Base-by-base conservation (phyloP, 1,139 yeast species). In the Taiozyma sp. region DNA sequence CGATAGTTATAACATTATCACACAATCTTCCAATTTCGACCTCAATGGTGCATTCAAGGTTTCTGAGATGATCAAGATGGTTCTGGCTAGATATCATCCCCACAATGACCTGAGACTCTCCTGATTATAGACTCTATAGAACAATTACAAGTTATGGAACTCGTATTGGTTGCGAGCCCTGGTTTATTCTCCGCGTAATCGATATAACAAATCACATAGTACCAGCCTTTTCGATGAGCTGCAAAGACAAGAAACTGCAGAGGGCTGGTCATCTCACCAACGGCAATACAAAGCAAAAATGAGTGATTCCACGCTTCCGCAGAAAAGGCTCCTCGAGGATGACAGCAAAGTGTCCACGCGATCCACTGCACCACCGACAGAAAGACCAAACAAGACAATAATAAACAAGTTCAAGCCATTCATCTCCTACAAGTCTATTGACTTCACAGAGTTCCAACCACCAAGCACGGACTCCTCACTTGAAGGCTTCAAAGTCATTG, bases 351-450 rank as follows among this genome's bases (percentile, higher is more conserved):
- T 24, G 19, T 5, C 29, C 40, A 44, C 46, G 30, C 39, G 28
- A 14, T 24, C 29, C 9, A 23, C 46, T 3, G 42, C 46, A 4
- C 40, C 42, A 8, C 34, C 41, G 62, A 69, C 23, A 4, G 8
- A 50, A 30, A 27, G 39, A 40, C 34, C 42, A 68, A 30, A 55
- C 19, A 14, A 46, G 34, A 16, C 44, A 38, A 14, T 39, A 40
- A 73, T 72, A 28, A 79, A 80, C 16, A 67, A 81, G 32, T 66
- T 76, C 48, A 75, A 75, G 51, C 82, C 83, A 1, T 70, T 74
- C 16, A 54, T 60, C 12, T 70, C 75, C 1, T 77, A 71, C 55
- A 72, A 71, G 51, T 54, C 63, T 3, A 66, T 57, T 52, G 80
- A 75, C 56, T 59, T 74, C 45, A 51, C 54, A 5, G 45, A 40